Conservation (phyloP, 1,139 yeast genomes). For the Magnusiomyces fungicola region DNA sequence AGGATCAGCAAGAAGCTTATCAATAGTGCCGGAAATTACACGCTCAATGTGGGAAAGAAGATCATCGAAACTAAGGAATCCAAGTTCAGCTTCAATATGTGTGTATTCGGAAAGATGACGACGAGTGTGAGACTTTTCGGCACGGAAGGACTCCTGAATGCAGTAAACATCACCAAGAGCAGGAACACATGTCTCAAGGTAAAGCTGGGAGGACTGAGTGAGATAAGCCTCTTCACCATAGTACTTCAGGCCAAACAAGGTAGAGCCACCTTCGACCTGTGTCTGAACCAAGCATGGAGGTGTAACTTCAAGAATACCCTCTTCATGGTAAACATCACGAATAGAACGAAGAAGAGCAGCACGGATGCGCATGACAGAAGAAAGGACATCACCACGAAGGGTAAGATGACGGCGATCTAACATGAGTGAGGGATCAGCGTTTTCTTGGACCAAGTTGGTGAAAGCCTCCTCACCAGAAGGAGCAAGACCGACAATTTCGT, state of each 20-base stretch:
- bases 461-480: constrained; percentile 95
- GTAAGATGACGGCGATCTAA: constrained; percentile 93
- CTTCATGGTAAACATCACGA: constrained; percentile 71
- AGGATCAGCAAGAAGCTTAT: constrained; percentile 80
- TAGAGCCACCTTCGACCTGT: constrained; percentile 98
- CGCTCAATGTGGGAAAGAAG: constrained; percentile 78
- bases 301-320: constrained; percentile 80
- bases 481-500: constrained; percentile 82
- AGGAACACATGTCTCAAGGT: constrained; percentile 93
- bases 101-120: constrained; percentile 97
- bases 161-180: constrained; percentile 96
- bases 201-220: constrained; percentile 95
- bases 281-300: constrained; percentile 99
- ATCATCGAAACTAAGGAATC: constrained; percentile 80
- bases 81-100: constrained; percentile 91
- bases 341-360: constrained; percentile 66
- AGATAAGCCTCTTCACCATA: constrained; percentile 96
- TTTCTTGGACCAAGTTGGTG: constrained; percentile 88
- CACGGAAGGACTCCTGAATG: constrained; percentile 98
- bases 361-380: constrained; percentile 95
- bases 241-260: constrained; percentile 85
- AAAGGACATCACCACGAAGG: constrained; percentile 88
- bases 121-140: constrained; percentile 98
- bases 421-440: constrained; percentile 85
- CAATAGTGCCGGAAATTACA: constrained; percentile 59